Evolutionary conservation across 169 alveolate species (phyloP).

Genomic region (Plasmodium gonderi): DNA sequence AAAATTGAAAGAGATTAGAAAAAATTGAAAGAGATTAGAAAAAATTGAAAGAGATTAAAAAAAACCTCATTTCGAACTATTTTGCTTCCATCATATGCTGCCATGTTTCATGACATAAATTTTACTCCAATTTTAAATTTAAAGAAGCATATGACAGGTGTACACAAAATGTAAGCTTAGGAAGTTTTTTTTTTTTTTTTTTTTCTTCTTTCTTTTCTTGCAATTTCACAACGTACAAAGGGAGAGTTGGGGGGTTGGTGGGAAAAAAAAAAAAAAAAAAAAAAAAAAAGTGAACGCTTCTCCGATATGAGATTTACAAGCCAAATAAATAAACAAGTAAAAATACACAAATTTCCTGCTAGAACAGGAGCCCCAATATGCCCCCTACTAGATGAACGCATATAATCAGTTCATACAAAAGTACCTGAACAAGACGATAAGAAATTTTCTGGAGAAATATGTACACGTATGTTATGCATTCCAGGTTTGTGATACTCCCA

Average conservation of each 20-base stretch:
- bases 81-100: background rate
- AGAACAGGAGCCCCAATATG: too few species aligned
- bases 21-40: background rate
- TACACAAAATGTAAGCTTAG: background rate
- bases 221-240: too few species aligned
- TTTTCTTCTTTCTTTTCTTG: conserved; percentile 5
- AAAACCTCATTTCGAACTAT: background rate
- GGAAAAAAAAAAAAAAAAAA: too few species aligned
- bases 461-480: background rate
- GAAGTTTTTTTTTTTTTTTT: conserved; percentile 1
- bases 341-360: background rate
- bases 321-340: background rate
- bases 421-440: background rate
- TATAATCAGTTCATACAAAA: too few species aligned
- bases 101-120: background rate
- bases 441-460: background rate
- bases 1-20: too few species aligned
- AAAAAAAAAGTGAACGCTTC: background rate
- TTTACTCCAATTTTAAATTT: background rate
- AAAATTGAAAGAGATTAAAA: conserved; percentile 4
- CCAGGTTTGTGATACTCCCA: background rate
- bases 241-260: too few species aligned
- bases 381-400: too few species aligned
- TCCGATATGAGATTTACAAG: background rate
- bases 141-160: background rate